These are phyloP conservation scores for Scheffersomyces ergatensis DNA, from an alignment of 805 yeast genomes.

Conservation along the genomic window DNA sequence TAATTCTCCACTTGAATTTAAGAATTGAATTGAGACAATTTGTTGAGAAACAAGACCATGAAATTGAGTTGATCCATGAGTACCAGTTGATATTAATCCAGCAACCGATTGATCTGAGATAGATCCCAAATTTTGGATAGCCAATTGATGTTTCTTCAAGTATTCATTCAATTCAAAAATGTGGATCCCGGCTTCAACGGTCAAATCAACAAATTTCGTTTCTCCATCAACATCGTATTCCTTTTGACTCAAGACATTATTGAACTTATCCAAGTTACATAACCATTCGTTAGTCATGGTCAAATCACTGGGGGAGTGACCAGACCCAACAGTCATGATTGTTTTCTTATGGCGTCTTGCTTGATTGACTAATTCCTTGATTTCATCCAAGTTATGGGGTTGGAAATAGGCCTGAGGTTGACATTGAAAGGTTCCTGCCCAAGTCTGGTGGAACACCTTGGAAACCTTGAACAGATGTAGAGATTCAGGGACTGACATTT, in stretches of 20 bases:
- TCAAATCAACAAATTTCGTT: constrained; percentile 77
- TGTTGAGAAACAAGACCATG: constrained; percentile 91
- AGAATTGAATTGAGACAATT: constrained; percentile 71
- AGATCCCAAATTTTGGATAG: constrained; percentile 89
- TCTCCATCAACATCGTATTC: constrained; percentile 35
- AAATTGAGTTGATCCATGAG: constrained; percentile 92
- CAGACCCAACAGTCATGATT: constrained; percentile 84
- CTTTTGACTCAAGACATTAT: constrained; percentile 47
- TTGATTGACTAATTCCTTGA: constrained; percentile 58
- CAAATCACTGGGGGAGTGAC: constrained; percentile 91
- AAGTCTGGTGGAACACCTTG: constrained; percentile 55
- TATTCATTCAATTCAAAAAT: constrained; percentile 69
- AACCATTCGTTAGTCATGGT: constrained; percentile 89
- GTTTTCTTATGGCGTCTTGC: constrained; percentile 65
- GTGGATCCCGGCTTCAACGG: constrained; percentile 93
- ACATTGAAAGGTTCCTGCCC: constrained; percentile 90
- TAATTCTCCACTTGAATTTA: constrained; percentile 73
- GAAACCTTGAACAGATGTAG: constrained; percentile 36
- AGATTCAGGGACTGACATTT: constrained; percentile 31
- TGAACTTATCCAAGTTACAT: constrained; percentile 76
- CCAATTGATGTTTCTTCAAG: constrained; percentile 62
- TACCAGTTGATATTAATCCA: constrained; percentile 95
- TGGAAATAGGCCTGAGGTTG: constrained; percentile 77
- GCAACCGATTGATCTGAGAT: constrained; percentile 92
- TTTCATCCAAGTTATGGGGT: constrained; percentile 70